Evolutionary conservation across 495 filamentous ascomycete genomes (phyloP).

Genomic region (Geoglossum glabrum): DNA sequence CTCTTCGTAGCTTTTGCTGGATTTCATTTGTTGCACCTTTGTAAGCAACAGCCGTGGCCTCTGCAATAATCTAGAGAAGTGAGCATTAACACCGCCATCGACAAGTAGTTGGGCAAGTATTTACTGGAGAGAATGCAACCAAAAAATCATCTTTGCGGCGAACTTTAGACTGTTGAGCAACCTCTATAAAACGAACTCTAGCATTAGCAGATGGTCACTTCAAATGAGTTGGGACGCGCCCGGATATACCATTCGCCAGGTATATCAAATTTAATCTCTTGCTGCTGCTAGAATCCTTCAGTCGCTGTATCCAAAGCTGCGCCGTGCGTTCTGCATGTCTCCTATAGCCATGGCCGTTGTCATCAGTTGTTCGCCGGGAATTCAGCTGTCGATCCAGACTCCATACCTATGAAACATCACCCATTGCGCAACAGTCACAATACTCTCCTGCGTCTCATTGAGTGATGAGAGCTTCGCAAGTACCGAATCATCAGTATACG

Average conservation of each 20-base stretch:
- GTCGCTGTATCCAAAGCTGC: constrained; percentile 68
- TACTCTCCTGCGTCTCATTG: constrained; percentile 91
- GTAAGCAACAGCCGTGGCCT: constrained; percentile 67
- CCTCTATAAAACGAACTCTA: constrained; percentile 35
- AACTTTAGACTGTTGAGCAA: constrained; percentile 83
- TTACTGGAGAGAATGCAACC: constrained; percentile 62
- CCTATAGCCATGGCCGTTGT: constrained; percentile 24
- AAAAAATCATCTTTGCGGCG: constrained; percentile 82
- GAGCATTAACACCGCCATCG: background rate
- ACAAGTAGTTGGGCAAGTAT: constrained; percentile 1
- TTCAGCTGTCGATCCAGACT: constrained; percentile 6
- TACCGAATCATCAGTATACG: constrained; percentile 85
- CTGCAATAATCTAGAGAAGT: constrained; percentile 46
- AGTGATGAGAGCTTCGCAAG: constrained; percentile 83
- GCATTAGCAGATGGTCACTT: constrained; percentile 1
- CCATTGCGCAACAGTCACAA: constrained; percentile 92
- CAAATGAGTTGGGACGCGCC: background rate
- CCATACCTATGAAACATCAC: constrained; percentile 93
- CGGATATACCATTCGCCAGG: constrained; percentile 65
- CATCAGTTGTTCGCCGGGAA: background rate
- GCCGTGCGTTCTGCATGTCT: constrained; percentile 77
- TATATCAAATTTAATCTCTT: constrained; percentile 87
- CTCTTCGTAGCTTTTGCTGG: constrained; percentile 68
- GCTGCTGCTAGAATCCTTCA: constrained; percentile 62
- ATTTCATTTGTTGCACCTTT: constrained; percentile 67